Conservation (phyloP, 768 basidiomycete species). For the Boletus sp. region DNA sequence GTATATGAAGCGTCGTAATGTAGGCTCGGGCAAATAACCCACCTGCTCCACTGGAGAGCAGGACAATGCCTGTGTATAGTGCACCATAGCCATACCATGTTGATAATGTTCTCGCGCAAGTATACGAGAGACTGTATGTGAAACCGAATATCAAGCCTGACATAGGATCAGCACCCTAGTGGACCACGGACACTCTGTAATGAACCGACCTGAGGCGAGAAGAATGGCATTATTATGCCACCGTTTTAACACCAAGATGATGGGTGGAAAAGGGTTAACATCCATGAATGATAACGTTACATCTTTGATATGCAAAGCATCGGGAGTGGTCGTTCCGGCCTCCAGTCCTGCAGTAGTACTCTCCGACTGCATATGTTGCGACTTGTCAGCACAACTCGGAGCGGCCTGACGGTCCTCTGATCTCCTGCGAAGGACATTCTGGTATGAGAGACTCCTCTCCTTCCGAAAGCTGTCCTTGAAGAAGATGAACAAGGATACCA, state of each 20-base stretch:
- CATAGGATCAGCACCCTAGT: not conserved
- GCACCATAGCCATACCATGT: slow-evolving; percentile 63
- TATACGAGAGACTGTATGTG: slow-evolving; percentile 68
- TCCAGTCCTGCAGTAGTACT: not conserved
- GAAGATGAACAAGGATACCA: slow-evolving; percentile 55
- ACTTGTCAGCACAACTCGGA: not conserved
- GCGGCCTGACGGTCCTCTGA: slow-evolving; percentile 22
- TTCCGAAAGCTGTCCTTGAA: slow-evolving; percentile 82
- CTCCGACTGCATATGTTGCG: slow-evolving; percentile 4
- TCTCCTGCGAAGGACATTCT: slow-evolving; percentile 53
- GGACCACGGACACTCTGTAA: not conserved
- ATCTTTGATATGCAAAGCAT: slow-evolving; percentile 19
- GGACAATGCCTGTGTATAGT: slow-evolving; percentile 70
- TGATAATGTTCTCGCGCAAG: slow-evolving; percentile 67
- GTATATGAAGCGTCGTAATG: not conserved
- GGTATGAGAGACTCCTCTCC: slow-evolving; percentile 80
- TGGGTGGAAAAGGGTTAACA: slow-evolving; percentile 67
- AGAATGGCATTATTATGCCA: slow-evolving; percentile 68
- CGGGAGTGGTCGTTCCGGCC: not conserved
- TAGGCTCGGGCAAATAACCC: slow-evolving; percentile 10
- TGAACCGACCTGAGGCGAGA: slow-evolving; percentile 21
- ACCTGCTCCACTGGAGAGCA: slow-evolving; percentile 75
- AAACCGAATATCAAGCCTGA: slow-evolving; percentile 72
- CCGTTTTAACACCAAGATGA: slow-evolving; percentile 53
- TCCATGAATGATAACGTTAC: slow-evolving; percentile 60